These are phyloP conservation scores for Clonostachys sp. DNA, from an alignment of 2,329 filamentous ascomycete species.

Conservation along the genomic window DNA sequence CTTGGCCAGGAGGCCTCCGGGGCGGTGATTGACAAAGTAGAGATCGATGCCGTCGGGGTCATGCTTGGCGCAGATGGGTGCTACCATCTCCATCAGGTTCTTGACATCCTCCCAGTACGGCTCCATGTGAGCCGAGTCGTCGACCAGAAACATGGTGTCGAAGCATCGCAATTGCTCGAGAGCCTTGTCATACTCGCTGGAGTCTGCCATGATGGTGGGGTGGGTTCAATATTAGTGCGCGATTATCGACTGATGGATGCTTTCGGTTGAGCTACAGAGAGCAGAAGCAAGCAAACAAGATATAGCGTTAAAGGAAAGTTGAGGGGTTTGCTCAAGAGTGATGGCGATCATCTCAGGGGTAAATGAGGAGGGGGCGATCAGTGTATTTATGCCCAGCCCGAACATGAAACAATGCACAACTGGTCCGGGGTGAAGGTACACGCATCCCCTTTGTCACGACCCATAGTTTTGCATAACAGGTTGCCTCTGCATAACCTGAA, in stretches of 20 bases:
- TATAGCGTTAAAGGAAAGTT: too few species aligned
- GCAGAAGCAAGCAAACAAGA: too few species aligned
- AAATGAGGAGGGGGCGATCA: too few species aligned
- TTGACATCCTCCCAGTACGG: constrained; percentile 70
- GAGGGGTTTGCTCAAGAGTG: too few species aligned
- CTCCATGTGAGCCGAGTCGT: constrained; percentile 91
- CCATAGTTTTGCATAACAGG: not conserved
- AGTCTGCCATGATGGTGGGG: not conserved
- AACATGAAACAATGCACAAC: too few species aligned
- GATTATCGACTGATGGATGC: too few species aligned
- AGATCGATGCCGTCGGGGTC: constrained; percentile 86
- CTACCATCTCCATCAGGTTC: constrained; percentile 65
- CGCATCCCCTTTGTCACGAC: too few species aligned
- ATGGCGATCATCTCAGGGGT: too few species aligned
- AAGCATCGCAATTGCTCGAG: constrained; percentile 75
- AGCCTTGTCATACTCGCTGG: constrained; percentile 52
- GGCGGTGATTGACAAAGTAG: constrained; percentile 76
- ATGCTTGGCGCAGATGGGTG: constrained; percentile 74
- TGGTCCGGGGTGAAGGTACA: too few species aligned
- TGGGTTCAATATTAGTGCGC: too few species aligned
- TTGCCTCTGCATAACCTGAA: not conserved
- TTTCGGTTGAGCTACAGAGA: too few species aligned
- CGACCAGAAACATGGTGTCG: constrained; percentile 86
- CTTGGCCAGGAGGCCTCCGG: constrained; percentile 18
- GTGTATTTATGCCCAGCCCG: too few species aligned